These are phyloP conservation scores for Rhodotorula glutinis DNA, from an alignment of 1,284 basidiomycete species.

Conservation along the genomic window DNA sequence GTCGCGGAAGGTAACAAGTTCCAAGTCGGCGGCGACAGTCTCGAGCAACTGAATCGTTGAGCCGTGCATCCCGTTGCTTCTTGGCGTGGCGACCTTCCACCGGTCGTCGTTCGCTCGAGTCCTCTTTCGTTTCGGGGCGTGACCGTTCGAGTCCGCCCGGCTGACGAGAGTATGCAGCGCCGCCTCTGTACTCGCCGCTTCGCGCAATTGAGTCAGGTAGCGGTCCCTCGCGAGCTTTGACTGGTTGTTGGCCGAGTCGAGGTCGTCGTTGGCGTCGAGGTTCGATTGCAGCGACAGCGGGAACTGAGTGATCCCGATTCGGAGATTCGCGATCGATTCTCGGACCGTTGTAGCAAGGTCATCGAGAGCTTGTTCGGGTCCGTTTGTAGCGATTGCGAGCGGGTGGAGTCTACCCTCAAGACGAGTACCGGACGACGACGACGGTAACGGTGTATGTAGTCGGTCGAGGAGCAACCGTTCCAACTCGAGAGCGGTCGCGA, in stretches of 20 bases:
- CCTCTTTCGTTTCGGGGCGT: no score
- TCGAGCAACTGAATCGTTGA: slow-evolving; percentile 7
- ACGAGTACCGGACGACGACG: no score
- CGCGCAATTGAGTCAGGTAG: slow-evolving; percentile 17
- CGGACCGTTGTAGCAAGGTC: no score
- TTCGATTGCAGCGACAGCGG: no score
- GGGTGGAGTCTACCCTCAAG: not conserved
- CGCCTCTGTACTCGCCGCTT: slow-evolving; percentile 8
- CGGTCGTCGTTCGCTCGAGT: not conserved
- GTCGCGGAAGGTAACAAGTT: slow-evolving; percentile 24
- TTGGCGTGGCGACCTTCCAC: not conserved
- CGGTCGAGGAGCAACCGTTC: not conserved
- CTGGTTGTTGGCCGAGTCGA: no score
- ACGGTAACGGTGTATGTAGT: no score
- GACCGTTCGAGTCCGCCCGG: not conserved
- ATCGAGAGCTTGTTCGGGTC: no score
- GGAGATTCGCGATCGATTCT: no score
- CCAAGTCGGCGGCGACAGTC: slow-evolving; percentile 8
- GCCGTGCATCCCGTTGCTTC: no score
- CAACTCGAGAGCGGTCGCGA: not conserved
- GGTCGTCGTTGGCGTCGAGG: no score
- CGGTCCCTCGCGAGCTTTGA: slow-evolving; percentile 5
- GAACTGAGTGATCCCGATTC: no score
- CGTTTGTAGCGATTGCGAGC: not conserved
- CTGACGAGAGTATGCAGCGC: not conserved